Evolutionary conservation across 371 early-diverging fungal species (phyloP).

Genomic region (Lichtheimia ornata): DNA sequence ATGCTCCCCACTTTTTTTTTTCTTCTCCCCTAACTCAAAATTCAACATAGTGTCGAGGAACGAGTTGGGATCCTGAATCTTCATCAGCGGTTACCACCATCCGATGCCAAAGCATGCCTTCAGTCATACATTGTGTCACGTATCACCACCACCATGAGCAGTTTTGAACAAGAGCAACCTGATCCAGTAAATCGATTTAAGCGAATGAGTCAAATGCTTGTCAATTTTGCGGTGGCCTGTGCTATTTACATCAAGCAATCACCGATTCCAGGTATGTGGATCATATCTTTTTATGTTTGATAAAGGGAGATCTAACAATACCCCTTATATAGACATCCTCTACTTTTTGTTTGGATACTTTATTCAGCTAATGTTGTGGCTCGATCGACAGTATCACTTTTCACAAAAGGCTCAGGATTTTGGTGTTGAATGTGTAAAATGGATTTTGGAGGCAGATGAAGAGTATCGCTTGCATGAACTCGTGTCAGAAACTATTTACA

Average conservation of each 20-base stretch:
- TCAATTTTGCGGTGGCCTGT: conserved; percentile 46
- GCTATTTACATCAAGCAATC: conserved; percentile 66
- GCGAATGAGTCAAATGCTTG: conserved; percentile 41
- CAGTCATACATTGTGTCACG: conserved; percentile 26
- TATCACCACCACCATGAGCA: conserved; percentile 27
- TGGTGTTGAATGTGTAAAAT: conserved; percentile 51
- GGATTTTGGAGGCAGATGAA: conserved; percentile 57
- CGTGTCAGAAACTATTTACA: conserved; percentile 57
- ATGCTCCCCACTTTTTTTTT: conserved; percentile 1
- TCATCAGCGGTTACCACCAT: background rate
- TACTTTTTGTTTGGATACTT: conserved; percentile 46
- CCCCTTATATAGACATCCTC: conserved; percentile 26
- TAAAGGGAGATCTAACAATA: too few species aligned
- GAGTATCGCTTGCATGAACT: conserved; percentile 63
- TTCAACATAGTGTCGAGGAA: conserved; percentile 34
- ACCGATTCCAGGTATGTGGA: conserved; percentile 53
- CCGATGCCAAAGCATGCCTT: conserved; percentile 10
- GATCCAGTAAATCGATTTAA: conserved; percentile 34
- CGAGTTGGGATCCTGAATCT: conserved; percentile 40
- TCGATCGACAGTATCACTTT: conserved; percentile 57
- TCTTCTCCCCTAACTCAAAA: background rate
- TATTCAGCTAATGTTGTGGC: conserved; percentile 41
- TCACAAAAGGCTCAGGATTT: conserved; percentile 52
- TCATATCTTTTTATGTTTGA: too few species aligned
- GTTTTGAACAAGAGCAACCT: conserved; percentile 7